Conservation (phyloP, 176 grass and related monocot species). For the Hyparrhenia diplandra region DNA sequence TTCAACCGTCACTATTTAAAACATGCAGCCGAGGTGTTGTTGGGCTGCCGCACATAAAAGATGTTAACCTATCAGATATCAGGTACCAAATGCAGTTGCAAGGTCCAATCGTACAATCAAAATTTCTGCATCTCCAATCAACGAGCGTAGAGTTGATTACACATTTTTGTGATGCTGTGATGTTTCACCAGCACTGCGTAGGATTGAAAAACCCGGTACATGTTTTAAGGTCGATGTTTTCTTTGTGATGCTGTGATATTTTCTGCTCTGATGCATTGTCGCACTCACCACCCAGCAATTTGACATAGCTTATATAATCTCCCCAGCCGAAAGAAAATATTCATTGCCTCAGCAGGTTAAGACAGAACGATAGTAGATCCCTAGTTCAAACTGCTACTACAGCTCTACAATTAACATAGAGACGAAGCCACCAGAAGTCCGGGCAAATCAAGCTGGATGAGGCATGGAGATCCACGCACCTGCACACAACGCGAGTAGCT, state of each 20-base stretch:
- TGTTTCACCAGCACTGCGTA: background rate
- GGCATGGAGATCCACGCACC: slow-evolving; percentile 20
- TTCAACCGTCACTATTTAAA: background rate
- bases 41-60: background rate
- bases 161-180: background rate
- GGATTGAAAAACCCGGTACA: background rate
- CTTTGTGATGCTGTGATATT: no score
- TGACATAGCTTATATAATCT: background rate
- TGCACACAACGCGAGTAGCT: background rate
- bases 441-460: background rate
- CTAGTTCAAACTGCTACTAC: background rate
- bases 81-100: background rate
- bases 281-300: background rate
- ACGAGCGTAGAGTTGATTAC: background rate
- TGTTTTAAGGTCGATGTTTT: background rate
- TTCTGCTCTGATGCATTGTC: background rate
- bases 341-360: background rate
- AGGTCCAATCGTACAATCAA: background rate
- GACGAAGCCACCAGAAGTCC: background rate
- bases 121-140: background rate
- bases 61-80: background rate
- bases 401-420: background rate
- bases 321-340: background rate
- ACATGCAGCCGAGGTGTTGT: background rate
- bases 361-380: no score